A percentile compares a stretch with the other conserved stretches of the same genome.
These are phyloP conservation scores for Tolypocladium endophyticum DNA, from an alignment of 2,329 filamentous ascomycete species.

Conservation along the genomic window DNA sequence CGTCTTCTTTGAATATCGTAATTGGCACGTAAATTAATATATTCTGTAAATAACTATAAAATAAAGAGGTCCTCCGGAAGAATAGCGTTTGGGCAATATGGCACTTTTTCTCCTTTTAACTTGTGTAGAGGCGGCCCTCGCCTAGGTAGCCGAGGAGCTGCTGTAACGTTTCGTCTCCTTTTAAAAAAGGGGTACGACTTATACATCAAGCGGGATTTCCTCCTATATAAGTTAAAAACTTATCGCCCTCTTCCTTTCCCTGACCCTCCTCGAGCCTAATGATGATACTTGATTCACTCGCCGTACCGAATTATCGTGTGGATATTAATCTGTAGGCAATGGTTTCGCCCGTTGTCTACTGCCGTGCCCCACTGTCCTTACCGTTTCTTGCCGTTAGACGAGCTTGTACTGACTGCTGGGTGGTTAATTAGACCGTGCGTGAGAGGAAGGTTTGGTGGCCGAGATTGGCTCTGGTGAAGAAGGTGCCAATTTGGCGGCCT, in stretches of 20 bases:
- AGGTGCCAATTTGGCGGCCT: no score
- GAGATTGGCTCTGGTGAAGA: no score
- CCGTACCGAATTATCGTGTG: conserved; percentile 3
- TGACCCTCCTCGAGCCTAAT: background rate
- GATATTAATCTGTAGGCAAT: conserved; percentile 3
- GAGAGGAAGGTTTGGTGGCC: no score
- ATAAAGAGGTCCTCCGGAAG: background rate
- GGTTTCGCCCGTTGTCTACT: conserved; percentile 5
- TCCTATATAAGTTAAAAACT: no score
- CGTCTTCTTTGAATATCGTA: no score
- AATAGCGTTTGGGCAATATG: background rate
- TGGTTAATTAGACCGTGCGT: no score
- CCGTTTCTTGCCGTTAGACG: background rate
- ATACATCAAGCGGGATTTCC: no score
- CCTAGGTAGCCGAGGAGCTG: background rate
- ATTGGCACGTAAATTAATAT: background rate
- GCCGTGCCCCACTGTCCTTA: background rate
- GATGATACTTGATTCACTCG: conserved; percentile 4
- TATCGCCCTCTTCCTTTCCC: background rate
- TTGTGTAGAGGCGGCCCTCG: no score
- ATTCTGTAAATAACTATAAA: background rate
- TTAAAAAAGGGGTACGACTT: no score
- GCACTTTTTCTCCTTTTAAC: background rate
- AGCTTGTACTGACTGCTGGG: background rate
- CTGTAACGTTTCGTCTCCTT: background rate